phyloP scores from a whole-genome alignment of 1,284 basidiomycete genomes.

The Rhodotorula sp. region DNA sequence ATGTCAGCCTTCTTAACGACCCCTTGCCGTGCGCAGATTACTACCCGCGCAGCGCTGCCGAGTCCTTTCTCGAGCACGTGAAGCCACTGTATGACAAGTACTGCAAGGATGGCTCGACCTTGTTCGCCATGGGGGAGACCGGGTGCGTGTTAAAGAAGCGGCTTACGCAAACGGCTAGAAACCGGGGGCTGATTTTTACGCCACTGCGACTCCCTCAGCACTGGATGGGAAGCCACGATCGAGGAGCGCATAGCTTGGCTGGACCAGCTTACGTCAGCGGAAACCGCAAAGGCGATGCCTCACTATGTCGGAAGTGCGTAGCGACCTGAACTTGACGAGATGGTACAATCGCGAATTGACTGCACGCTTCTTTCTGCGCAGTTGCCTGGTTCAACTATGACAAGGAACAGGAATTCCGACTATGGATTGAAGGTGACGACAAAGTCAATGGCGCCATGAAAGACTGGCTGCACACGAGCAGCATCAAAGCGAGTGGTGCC shows the following conservation, averaged over 20 bases:
- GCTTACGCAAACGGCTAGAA: too few relatives aligned
- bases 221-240: slow-evolving; percentile 25
- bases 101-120: slow-evolving; percentile 24
- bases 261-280: slow-evolving; percentile 39
- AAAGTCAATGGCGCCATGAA: slow-evolving; percentile 8
- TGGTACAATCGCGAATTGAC: too few relatives aligned
- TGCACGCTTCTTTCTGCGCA: background rate
- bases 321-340: background rate
- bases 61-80: slow-evolving; percentile 13
- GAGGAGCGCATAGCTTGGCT: slow-evolving; percentile 45
- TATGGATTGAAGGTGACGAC: slow-evolving; percentile 9
- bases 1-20: background rate
- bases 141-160: slow-evolving; percentile 30
- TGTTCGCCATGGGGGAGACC: slow-evolving; percentile 50
- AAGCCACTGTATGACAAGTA: slow-evolving; percentile 47
- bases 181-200: accelerated
- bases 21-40: background rate
- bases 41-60: slow-evolving; percentile 1
- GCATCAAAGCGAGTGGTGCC: background rate
- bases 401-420: slow-evolving; percentile 15
- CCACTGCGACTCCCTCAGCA: background rate
- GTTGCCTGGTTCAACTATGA: slow-evolving; percentile 15
- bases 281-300: slow-evolving; percentile 42
- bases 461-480: slow-evolving; percentile 10
- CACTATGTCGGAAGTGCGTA: slow-evolving; percentile 27